Conservation (phyloP, 75 land plant species). For the Chamaecyparis obtusa region DNA sequence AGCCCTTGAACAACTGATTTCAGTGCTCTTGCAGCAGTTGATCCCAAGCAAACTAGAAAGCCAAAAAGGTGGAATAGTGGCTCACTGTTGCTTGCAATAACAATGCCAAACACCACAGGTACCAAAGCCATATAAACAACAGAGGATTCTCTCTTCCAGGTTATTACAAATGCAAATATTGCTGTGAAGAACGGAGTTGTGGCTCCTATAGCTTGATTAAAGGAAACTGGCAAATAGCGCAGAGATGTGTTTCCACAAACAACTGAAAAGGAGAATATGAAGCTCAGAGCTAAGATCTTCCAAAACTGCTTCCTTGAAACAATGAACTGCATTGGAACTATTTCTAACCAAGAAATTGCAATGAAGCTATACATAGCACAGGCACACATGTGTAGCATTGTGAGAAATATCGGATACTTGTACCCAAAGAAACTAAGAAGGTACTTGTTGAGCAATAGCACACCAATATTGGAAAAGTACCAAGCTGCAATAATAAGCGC, state of each 20-base stretch:
- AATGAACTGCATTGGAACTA: slow-evolving; percentile 69
- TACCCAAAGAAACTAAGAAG: slow-evolving; percentile 77
- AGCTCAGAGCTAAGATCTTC: slow-evolving; percentile 68
- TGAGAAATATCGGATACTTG: slow-evolving; percentile 85
- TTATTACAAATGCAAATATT: slow-evolving; percentile 71
- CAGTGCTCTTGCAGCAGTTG: slow-evolving; percentile 81
- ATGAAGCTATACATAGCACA: slow-evolving; percentile 56
- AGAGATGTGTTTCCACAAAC: slow-evolving; percentile 86
- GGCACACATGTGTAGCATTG: slow-evolving; percentile 78
- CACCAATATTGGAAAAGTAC: slow-evolving; percentile 90
- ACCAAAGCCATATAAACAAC: slow-evolving; percentile 65
- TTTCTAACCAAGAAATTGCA: slow-evolving; percentile 54
- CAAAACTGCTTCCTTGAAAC: slow-evolving; percentile 59
- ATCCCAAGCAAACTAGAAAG: slow-evolving; percentile 70
- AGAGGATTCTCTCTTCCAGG: slow-evolving; percentile 61
- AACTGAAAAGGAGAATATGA: slow-evolving; percentile 78
- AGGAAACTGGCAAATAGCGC: slow-evolving; percentile 77
- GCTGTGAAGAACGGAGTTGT: slow-evolving; percentile 93
- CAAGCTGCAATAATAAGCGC: slow-evolving; percentile 54
- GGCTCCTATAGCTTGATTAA: slow-evolving; percentile 90
- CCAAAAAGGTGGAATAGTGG: slow-evolving; percentile 80
- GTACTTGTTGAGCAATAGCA: slow-evolving; percentile 89
- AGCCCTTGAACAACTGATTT: slow-evolving; percentile 90
- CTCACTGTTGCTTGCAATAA: slow-evolving; percentile 78
- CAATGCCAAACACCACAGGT: slow-evolving; percentile 86